phyloP scores from a whole-genome alignment of 768 basidiomycete genomes.

The Boletus sp. region DNA sequence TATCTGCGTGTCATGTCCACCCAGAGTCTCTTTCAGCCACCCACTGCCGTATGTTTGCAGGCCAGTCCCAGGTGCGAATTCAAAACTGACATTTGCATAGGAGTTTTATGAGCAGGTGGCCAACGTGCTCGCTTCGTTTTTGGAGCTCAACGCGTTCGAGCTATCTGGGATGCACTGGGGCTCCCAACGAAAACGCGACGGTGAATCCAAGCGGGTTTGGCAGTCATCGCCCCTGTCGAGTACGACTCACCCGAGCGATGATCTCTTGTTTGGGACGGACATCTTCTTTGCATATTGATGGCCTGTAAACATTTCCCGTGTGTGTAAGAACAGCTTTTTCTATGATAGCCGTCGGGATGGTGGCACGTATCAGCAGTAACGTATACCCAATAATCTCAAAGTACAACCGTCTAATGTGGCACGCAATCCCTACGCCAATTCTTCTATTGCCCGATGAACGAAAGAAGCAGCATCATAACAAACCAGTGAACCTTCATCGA shows the following conservation, averaged over 20 bases:
- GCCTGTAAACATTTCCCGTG: conserved; percentile 14
- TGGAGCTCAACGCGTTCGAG: conserved; percentile 64
- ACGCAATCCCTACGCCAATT: conserved; percentile 28
- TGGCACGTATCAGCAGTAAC: not conserved
- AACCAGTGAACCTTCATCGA: conserved; percentile 40
- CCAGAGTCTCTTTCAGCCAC: conserved; percentile 46
- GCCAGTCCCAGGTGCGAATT: not conserved
- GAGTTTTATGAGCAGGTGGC: conserved; percentile 63
- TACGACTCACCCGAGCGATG: conserved; percentile 28
- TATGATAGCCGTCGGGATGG: not conserved
- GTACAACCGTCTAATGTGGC: conserved; percentile 16
- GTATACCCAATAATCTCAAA: conserved; percentile 16
- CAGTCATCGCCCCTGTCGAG: conserved; percentile 46
- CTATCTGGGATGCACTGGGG: conserved; percentile 76
- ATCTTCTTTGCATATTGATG: conserved; percentile 30
- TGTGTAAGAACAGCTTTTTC: not conserved
- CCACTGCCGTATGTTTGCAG: conserved; percentile 40
- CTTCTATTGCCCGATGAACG: conserved; percentile 44
- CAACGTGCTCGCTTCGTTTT: conserved; percentile 51
- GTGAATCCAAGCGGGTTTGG: conserved; percentile 48
- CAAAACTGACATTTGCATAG: conserved; percentile 33
- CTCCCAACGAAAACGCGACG: conserved; percentile 44
- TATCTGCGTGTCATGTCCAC: conserved; percentile 66
- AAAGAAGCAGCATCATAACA: conserved; percentile 47
- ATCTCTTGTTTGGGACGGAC: conserved; percentile 30